These are phyloP conservation scores for Sclerospora graminicola DNA, from an alignment of 352 stramenopile species.

Conservation along the genomic window DNA sequence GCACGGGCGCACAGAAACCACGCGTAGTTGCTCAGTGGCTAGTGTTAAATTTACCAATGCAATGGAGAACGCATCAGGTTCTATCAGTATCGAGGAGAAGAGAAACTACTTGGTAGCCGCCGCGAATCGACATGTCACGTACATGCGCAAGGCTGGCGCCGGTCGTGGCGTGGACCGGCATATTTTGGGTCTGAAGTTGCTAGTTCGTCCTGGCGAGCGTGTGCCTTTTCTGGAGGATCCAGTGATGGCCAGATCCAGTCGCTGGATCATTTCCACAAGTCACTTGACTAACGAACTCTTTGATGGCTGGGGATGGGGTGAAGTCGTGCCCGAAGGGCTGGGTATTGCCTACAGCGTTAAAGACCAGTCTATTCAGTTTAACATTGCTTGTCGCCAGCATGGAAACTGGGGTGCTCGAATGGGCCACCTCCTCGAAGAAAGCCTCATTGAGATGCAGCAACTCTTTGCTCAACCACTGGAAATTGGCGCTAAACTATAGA, in stretches of 20 bases:
- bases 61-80: slow-evolving; percentile 48
- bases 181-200: slow-evolving; percentile 84
- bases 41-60: slow-evolving; percentile 82
- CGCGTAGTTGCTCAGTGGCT: slow-evolving; percentile 66
- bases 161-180: slow-evolving; percentile 90
- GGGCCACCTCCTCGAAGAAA: slow-evolving; percentile 67
- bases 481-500: slow-evolving; percentile 33
- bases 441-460: slow-evolving; percentile 68
- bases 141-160: slow-evolving; percentile 59
- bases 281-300: slow-evolving; percentile 77
- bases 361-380: slow-evolving; percentile 68
- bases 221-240: slow-evolving; percentile 68
- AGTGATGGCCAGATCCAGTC: slow-evolving; percentile 48
- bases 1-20: slow-evolving; percentile 91
- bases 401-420: slow-evolving; percentile 42
- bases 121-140: slow-evolving; percentile 39
- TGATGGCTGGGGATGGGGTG: slow-evolving; percentile 77
- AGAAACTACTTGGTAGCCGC: slow-evolving; percentile 32
- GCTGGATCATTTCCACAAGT: slow-evolving; percentile 74
- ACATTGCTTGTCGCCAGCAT: slow-evolving; percentile 64
- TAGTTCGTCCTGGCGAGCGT: slow-evolving; percentile 35
- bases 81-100: slow-evolving; percentile 26
- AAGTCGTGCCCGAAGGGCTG: slow-evolving; percentile 68
- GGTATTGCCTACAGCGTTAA: slow-evolving; percentile 81
- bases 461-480: slow-evolving; percentile 30